These are phyloP conservation scores for Xylariaceae sp. DNA, from an alignment of 2,329 filamentous ascomycete species.

Conservation along the genomic window DNA sequence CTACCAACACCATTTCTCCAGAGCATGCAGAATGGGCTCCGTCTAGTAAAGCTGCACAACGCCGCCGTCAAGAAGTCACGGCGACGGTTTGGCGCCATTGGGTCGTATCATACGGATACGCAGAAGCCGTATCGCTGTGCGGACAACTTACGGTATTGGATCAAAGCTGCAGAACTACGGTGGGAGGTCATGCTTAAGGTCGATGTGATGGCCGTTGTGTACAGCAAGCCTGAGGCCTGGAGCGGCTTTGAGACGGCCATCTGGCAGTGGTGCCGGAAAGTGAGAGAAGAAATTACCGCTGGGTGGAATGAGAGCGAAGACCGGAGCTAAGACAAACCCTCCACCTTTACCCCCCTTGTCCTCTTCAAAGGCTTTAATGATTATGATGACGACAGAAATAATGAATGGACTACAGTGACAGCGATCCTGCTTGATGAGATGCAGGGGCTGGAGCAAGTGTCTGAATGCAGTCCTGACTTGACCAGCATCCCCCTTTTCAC, in stretches of 20 bases:
- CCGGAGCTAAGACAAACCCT: not conserved
- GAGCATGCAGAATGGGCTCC: slow-evolving; percentile 70
- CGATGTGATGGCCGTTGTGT: slow-evolving; percentile 81
- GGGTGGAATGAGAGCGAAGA: slow-evolving; percentile 44
- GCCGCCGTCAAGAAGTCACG: slow-evolving; percentile 77
- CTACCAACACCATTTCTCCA: slow-evolving; percentile 68
- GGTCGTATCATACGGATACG: slow-evolving; percentile 84
- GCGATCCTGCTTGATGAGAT: slow-evolving; percentile 5
- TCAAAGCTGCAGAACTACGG: slow-evolving; percentile 88
- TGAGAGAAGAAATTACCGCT: slow-evolving; percentile 74
- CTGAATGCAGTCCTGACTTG: no score
- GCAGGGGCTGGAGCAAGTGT: no score
- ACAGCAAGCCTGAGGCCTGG: slow-evolving; percentile 68
- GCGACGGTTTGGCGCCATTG: slow-evolving; percentile 83
- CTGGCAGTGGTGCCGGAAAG: slow-evolving; percentile 73
- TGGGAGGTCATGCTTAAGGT: slow-evolving; percentile 83
- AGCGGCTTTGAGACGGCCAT: slow-evolving; percentile 76
- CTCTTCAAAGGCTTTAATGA: slow-evolving; percentile 9
- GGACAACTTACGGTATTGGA: slow-evolving; percentile 93
- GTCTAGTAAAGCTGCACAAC: slow-evolving; percentile 85
- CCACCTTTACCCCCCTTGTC: no score
- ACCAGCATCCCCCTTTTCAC: no score
- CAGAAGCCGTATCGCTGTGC: slow-evolving; percentile 89
- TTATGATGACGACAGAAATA: slow-evolving; percentile 18
- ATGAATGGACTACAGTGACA: slow-evolving; percentile 8